Percentiles rank a stretch among this genome's conserved stretches.
Evolutionary conservation across 2,329 filamentous ascomycete genomes (phyloP).

Genomic region (Aspergillus pseudoglaucus): DNA sequence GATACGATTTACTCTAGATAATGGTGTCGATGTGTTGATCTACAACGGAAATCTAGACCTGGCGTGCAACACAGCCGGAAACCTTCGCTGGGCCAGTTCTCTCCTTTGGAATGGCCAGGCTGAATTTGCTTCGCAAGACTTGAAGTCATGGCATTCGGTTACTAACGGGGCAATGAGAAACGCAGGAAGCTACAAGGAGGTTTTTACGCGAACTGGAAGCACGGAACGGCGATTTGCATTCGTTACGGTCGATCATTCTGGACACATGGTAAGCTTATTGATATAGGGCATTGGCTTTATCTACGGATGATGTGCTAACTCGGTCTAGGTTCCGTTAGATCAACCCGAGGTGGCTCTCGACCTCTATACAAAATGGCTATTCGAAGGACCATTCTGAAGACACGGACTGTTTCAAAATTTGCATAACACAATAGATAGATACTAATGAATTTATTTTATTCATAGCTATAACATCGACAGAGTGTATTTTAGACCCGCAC

Average conservation of each 20-base stretch:
- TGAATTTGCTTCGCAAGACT: constrained; percentile 11
- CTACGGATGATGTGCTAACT: background rate
- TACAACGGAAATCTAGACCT: constrained; percentile 22
- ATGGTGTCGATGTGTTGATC: constrained; percentile 13
- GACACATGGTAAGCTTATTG: constrained; percentile 9
- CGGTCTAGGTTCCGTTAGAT: constrained; percentile 8
- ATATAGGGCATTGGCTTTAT: background rate
- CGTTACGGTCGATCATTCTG: constrained; percentile 9
- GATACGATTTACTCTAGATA: constrained; percentile 10
- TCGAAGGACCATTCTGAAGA: background rate
- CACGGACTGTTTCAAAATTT: no score
- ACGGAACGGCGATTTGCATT: constrained; percentile 7
- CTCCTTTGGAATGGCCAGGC: constrained; percentile 19
- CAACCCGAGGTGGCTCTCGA: constrained; percentile 8
- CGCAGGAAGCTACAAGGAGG: constrained; percentile 6
- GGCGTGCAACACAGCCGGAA: constrained; percentile 22
- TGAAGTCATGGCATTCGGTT: constrained; percentile 13
- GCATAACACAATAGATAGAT: no score
- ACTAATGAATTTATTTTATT: no score
- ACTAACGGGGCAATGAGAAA: constrained; percentile 5
- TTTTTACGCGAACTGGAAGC: background rate
- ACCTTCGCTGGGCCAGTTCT: constrained; percentile 16
- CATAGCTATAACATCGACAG: no score
- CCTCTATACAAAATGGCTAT: constrained; percentile 1
- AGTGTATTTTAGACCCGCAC: no score